Percentiles rank a stretch among this genome's conserved stretches.
These are phyloP conservation scores for Yarrowia sp. DNA, from an alignment of 805 yeast genomes.

Conservation along the genomic window DNA sequence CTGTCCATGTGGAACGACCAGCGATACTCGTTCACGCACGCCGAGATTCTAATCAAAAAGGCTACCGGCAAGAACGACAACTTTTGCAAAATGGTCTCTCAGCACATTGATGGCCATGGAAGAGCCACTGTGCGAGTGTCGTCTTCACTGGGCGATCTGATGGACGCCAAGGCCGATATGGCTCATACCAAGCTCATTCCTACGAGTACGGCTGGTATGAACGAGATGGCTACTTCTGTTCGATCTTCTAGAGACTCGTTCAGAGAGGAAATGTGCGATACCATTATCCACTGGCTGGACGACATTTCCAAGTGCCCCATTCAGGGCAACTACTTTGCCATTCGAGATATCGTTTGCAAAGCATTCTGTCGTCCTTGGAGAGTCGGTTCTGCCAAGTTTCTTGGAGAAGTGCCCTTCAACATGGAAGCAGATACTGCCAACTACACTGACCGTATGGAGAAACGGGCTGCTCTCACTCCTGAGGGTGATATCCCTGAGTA, in stretches of 20 bases:
- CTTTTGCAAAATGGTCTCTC: slow-evolving; percentile 72
- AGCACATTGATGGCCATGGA: slow-evolving; percentile 60
- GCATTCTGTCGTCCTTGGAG: slow-evolving; percentile 64
- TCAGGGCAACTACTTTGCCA: slow-evolving; percentile 47
- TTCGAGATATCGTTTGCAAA: slow-evolving; percentile 53
- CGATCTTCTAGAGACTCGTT: slow-evolving; percentile 66
- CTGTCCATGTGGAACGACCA: slow-evolving; percentile 76
- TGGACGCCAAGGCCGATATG: slow-evolving; percentile 51
- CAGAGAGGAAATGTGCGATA: slow-evolving; percentile 78
- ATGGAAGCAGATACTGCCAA: neutral
- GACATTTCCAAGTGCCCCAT: slow-evolving; percentile 57
- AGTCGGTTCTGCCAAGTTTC: slow-evolving; percentile 45
- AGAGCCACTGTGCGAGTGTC: slow-evolving; percentile 67
- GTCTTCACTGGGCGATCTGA: slow-evolving; percentile 48
- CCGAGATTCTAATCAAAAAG: slow-evolving; percentile 58
- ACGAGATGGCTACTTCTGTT: slow-evolving; percentile 63
- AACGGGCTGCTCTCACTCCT: slow-evolving; percentile 16
- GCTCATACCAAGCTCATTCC: slow-evolving; percentile 9
- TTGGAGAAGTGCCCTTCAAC: neutral
- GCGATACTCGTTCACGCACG: slow-evolving; percentile 70
- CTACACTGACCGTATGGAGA: slow-evolving; percentile 6
- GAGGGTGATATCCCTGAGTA: slow-evolving; percentile 22
- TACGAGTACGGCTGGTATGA: slow-evolving; percentile 48
- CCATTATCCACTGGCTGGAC: slow-evolving; percentile 62
- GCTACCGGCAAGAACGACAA: slow-evolving; percentile 63